Percentiles rank a stretch among this genome's conserved stretches.
Conservation (phyloP, 2,329 filamentous ascomycete genomes). For the Capronia americana region DNA sequence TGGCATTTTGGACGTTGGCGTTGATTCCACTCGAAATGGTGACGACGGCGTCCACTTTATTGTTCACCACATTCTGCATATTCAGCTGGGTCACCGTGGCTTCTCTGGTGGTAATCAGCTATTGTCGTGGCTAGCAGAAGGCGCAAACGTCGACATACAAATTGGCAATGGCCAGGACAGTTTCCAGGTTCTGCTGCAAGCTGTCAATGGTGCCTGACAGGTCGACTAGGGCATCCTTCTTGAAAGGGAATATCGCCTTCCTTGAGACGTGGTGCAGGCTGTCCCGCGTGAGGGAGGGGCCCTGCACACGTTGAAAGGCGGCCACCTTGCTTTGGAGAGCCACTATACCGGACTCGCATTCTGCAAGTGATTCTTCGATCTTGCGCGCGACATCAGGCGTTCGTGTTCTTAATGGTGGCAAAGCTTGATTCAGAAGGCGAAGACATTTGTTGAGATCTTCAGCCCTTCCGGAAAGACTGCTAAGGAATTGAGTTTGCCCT, state of each 20-base stretch:
- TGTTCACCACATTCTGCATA: background rate
- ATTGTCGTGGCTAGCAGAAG: background rate
- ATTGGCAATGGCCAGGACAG: slow-evolving; percentile 8
- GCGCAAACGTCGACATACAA: slow-evolving; percentile 2
- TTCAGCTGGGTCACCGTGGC: background rate
- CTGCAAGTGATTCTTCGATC: slow-evolving; percentile 5
- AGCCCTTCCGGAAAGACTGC: slow-evolving; percentile 4
- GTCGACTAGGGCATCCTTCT: slow-evolving; percentile 6
- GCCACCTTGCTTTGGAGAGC: slow-evolving; percentile 6
- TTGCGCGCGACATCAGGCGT: slow-evolving; percentile 5
- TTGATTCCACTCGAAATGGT: slow-evolving; percentile 1
- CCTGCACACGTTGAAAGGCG: slow-evolving; percentile 7
- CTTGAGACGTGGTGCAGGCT: slow-evolving; percentile 3
- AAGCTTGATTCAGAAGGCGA: background rate
- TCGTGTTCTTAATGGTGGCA: slow-evolving; percentile 13
- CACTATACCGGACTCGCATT: background rate
- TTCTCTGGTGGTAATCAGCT: slow-evolving; percentile 6
- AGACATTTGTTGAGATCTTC: slow-evolving; percentile 11
- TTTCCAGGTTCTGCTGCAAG: slow-evolving; percentile 18
- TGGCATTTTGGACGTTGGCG: background rate
- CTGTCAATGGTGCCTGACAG: slow-evolving; percentile 8
- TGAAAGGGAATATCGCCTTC: slow-evolving; percentile 17
- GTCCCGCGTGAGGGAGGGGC: slow-evolving; percentile 9
- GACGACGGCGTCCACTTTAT: slow-evolving; percentile 13
- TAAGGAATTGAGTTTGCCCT: slow-evolving; percentile 15